These are phyloP conservation scores for Nitzschia sp. DNA, from an alignment of 108 stramenopile genomes.

Conservation along the genomic window DNA sequence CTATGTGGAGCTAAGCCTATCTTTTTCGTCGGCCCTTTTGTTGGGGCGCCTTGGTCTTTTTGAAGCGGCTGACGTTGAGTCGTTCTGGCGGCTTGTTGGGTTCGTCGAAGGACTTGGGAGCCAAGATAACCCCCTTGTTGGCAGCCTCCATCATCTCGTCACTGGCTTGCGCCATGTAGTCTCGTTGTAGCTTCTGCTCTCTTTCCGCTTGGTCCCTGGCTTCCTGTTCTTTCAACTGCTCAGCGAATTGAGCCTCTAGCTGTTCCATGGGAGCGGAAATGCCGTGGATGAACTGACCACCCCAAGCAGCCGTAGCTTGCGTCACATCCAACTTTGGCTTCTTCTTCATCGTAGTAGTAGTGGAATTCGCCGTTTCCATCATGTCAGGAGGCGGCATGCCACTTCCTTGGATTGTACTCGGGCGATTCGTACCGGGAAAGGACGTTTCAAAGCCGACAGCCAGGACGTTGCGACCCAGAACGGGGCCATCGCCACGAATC, in stretches of 20 bases:
- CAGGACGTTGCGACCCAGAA: slow-evolving; percentile 54
- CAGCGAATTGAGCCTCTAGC: slow-evolving; percentile 29
- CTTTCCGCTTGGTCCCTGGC: slow-evolving; percentile 31
- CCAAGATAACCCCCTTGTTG: slow-evolving; percentile 52
- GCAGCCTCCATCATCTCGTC: slow-evolving; percentile 74
- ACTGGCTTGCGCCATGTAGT: slow-evolving; percentile 28
- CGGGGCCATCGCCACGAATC: slow-evolving; percentile 47
- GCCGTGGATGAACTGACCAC: slow-evolving; percentile 49
- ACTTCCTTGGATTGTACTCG: slow-evolving; percentile 47
- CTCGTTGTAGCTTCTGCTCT: background rate
- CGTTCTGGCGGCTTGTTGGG: background rate
- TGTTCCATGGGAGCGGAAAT: slow-evolving; percentile 45
- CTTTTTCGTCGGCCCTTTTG: slow-evolving; percentile 1
- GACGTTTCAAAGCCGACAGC: slow-evolving; percentile 51
- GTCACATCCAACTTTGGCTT: slow-evolving; percentile 23
- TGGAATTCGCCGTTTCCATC: background rate
- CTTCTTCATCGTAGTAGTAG: background rate
- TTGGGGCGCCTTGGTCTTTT: slow-evolving; percentile 7
- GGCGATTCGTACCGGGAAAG: slow-evolving; percentile 55
- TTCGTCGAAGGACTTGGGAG: background rate
- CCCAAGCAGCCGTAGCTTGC: slow-evolving; percentile 26
- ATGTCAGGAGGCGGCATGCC: slow-evolving; percentile 19
- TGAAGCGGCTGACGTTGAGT: slow-evolving; percentile 5
- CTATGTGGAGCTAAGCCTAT: no score
- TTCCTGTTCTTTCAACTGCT: slow-evolving; percentile 31